Evolutionary conservation across 345 rosid species (phyloP), one percentile per base, ranked within the genome.

Genomic region (Cardiospermum halicacabum): DNA sequence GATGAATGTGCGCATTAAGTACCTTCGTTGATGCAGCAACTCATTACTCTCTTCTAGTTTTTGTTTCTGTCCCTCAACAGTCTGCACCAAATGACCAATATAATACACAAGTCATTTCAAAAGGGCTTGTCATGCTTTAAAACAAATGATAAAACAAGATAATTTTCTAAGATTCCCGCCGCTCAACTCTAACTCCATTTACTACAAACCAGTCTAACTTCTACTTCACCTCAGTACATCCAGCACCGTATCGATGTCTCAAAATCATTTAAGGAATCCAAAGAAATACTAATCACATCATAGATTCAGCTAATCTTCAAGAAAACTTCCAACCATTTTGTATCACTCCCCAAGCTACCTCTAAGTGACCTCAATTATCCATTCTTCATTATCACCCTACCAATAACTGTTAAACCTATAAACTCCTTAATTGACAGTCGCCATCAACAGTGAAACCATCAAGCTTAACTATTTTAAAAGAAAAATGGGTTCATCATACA

Each of bases 11-110:
- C 22, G 22, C 42, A 34, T 15, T 26, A 73, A 69, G 26, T 15
- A 82, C 88, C 81, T 88, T 69, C 91, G 67, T 63, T 84, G 89
- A 61, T 79, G 77, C 5, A 82, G 77, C 69, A 81, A 53, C 58
- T 78, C 89, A 55, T 77, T 81, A n/a, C 78, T 77, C 65, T 87
- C 89, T 58, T 89, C 96, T 34, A 88, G 57, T 77, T 85, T 88
- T 64, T 62, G 37, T 77, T 86, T 88, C 76, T 93, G 86, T 56
- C 81, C 85, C 70, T 92, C 85, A 37, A 87, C 88, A 11, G 92
- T 87, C 96, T 87, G 67, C 58, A 79, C 47, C 47, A 67, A 49
- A 66, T 31, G 51, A 64, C 11, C 15, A 26, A 21, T 24, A 60
- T 58, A 16, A 27, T 28, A 4, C 12, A 39, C 53, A 42, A 7